These are phyloP conservation scores for Sphagnum magellanicum DNA, from an alignment of 228 moss, liverwort and hornwort species.

Conservation along the genomic window DNA sequence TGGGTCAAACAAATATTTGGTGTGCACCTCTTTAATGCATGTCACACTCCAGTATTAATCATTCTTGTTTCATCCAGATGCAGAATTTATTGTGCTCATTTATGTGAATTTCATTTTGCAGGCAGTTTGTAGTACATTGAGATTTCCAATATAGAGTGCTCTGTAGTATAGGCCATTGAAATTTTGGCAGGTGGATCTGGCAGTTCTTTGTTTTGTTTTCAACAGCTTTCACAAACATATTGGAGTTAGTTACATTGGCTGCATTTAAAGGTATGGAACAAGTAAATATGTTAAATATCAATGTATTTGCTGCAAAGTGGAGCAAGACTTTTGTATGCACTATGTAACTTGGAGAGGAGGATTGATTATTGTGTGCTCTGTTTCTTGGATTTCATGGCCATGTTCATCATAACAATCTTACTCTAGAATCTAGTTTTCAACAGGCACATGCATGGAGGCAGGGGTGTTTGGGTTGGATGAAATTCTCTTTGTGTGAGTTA, in stretches of 20 bases:
- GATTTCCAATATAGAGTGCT: background rate
- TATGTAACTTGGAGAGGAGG: no score
- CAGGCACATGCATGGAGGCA: constrained; percentile 19
- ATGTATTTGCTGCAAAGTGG: background rate
- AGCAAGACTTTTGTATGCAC: background rate
- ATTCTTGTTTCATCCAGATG: no score
- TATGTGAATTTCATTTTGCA: background rate
- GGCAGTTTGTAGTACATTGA: background rate
- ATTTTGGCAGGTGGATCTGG: constrained; percentile 1
- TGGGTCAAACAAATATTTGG: constrained; percentile 85
- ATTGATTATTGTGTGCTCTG: no score
- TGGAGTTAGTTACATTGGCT: constrained; percentile 60
- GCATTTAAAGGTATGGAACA: constrained; percentile 45
- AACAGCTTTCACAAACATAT: constrained; percentile 42
- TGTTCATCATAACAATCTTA: no score
- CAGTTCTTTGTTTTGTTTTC: constrained; percentile 71
- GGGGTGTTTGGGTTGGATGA: constrained; percentile 1
- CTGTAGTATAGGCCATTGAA: background rate
- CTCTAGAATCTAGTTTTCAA: background rate
- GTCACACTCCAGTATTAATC: background rate
- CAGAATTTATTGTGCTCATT: background rate
- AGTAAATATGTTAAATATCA: background rate
- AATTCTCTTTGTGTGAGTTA: no score
- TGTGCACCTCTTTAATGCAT: constrained; percentile 3
- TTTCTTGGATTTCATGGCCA: no score